phyloP scores from a whole-genome alignment of 2,329 filamentous ascomycete genomes.

The Ophiostoma himal-ulmi region DNA sequence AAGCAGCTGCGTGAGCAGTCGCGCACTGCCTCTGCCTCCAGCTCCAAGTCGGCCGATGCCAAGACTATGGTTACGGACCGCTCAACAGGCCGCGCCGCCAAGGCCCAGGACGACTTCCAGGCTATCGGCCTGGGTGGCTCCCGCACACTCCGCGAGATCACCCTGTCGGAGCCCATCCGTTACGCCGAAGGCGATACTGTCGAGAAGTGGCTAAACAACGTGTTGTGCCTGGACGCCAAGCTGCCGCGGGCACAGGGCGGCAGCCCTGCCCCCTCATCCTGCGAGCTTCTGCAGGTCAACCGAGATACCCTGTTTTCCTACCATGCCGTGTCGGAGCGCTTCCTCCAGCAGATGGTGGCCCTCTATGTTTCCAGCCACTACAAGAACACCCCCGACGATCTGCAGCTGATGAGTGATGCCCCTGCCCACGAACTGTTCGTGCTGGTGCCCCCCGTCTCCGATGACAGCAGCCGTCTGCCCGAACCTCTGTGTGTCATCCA shows the following conservation, averaged over 20 bases:
- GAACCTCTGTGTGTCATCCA: slow-evolving; percentile 95
- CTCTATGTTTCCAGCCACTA: slow-evolving; percentile 96
- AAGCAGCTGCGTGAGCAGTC: slow-evolving; percentile 95
- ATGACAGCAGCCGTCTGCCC: slow-evolving; percentile 70
- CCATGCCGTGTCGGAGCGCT: slow-evolving; percentile 93
- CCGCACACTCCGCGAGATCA: slow-evolving; percentile 83
- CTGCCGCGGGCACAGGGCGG: slow-evolving; percentile 69
- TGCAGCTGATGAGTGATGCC: slow-evolving; percentile 98
- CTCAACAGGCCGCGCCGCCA: slow-evolving; percentile 66
- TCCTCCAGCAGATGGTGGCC: slow-evolving; percentile 96
- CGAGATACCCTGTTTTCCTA: slow-evolving; percentile 97
- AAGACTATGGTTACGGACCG: slow-evolving; percentile 58
- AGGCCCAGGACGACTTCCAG: slow-evolving; percentile 57
- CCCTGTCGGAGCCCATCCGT: slow-evolving; percentile 86
- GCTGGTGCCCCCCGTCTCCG: slow-evolving; percentile 76
- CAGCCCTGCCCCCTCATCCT: slow-evolving; percentile 84
- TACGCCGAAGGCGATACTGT: slow-evolving; percentile 87
- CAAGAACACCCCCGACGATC: slow-evolving; percentile 95
- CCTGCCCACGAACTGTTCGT: slow-evolving; percentile 96
- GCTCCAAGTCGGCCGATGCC: slow-evolving; percentile 39
- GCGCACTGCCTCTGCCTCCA: slow-evolving; percentile 49
- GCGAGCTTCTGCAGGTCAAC: slow-evolving; percentile 89
- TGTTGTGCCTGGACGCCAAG: slow-evolving; percentile 90
- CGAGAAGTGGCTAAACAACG: slow-evolving; percentile 91
- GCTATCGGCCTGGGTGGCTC: slow-evolving; percentile 35